Evolutionary conservation across 495 filamentous ascomycete genomes (phyloP).

Genomic region (Delitschia confertaspora): DNA sequence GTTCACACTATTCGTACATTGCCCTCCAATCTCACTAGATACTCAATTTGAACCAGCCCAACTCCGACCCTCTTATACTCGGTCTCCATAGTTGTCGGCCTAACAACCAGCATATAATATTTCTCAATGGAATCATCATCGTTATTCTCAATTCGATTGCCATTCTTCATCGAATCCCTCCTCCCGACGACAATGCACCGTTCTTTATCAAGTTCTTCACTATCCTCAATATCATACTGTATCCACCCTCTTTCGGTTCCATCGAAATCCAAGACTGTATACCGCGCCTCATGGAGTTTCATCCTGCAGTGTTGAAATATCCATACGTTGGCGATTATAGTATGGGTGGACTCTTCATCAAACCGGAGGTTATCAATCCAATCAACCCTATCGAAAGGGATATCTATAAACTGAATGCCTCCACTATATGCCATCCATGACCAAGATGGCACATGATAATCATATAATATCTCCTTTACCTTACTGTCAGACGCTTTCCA

Average conservation of each 20-base stretch:
- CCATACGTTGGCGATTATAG: neutral
- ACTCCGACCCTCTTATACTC: neutral
- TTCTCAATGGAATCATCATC: neutral
- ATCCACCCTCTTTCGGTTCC: neutral
- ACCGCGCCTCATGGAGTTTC: neutral
- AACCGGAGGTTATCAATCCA: slow-evolving; percentile 1
- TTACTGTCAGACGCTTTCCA: slow-evolving; percentile 1
- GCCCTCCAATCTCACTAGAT: neutral
- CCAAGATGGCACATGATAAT: too few relatives aligned
- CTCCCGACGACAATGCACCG: neutral
- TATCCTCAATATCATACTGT: neutral
- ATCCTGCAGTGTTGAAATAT: neutral
- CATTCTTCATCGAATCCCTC: too few relatives aligned
- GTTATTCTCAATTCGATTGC: neutral
- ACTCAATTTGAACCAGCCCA: neutral
- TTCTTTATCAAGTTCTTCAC: neutral
- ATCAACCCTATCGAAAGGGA: slow-evolving; percentile 2
- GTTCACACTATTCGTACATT: neutral
- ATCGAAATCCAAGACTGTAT: slow-evolving; percentile 1
- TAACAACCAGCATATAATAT: neutral
- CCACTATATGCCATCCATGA: slow-evolving; percentile 7
- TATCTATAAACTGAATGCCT: slow-evolving; percentile 4
- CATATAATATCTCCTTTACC: slow-evolving; percentile 3
- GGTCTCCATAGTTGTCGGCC: neutral
- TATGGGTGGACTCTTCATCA: neutral